Percentiles rank a stretch among this genome's conserved stretches.
These are phyloP conservation scores for Ascocoryne sarcoides DNA, from an alignment of 2,329 filamentous ascomycete species.

Conservation along the genomic window DNA sequence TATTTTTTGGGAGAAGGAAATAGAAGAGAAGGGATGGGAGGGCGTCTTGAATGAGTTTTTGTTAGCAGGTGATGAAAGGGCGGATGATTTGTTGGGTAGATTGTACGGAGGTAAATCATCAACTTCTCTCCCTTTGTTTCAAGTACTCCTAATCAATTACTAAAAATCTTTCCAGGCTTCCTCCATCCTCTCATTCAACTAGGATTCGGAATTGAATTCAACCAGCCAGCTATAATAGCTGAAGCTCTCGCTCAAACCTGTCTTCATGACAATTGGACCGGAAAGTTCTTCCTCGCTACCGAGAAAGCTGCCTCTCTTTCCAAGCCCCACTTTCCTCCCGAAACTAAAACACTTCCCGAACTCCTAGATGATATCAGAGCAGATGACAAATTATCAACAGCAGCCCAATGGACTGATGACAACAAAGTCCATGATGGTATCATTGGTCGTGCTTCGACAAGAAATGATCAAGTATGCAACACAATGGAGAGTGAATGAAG, in stretches of 20 bases:
- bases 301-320: constrained; percentile 44
- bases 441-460: constrained; percentile 48
- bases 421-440: constrained; percentile 65
- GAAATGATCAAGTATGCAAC: constrained; percentile 54
- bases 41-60: constrained; percentile 56
- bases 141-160: too few relatives aligned
- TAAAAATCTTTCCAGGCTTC: constrained; percentile 50
- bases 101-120: neutral
- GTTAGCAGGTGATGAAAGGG: constrained; percentile 55
- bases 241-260: constrained; percentile 70
- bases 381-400: constrained; percentile 46
- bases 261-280: constrained; percentile 54
- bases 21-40: constrained; percentile 55
- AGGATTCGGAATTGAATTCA: constrained; percentile 76
- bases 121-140: neutral
- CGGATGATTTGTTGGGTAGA: constrained; percentile 55
- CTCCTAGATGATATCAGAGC: constrained; percentile 52
- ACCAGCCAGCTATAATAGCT: constrained; percentile 72
- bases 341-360: constrained; percentile 40
- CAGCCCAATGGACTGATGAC: constrained; percentile 42
- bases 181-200: constrained; percentile 78
- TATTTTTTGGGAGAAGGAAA: constrained; percentile 65
- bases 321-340: constrained; percentile 21
- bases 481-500: constrained; percentile 48
- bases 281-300: constrained; percentile 42